Evolutionary conservation across 2,329 filamentous ascomycete genomes (phyloP).

Genomic region (Xylariaceae sp.): DNA sequence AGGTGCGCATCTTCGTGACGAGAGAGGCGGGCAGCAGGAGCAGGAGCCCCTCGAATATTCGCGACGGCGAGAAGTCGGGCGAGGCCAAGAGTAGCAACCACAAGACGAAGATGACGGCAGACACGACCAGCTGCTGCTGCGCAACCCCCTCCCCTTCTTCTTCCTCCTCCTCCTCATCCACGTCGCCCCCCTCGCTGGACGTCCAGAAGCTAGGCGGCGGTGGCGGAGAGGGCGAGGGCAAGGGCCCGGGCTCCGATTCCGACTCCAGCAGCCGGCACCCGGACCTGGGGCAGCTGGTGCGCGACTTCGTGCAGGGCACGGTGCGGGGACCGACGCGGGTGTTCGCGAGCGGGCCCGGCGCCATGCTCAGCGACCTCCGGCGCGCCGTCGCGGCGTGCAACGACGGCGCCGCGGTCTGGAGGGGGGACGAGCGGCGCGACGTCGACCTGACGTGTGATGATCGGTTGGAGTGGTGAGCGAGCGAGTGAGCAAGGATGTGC

Average conservation of each 20-base stretch:
- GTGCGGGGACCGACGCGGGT: constrained; percentile 44
- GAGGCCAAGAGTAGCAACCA: constrained; percentile 18
- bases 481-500: constrained; percentile 2
- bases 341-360: constrained; percentile 52
- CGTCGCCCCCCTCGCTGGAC: constrained; percentile 18
- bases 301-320: constrained; percentile 39
- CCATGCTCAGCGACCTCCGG: constrained; percentile 53
- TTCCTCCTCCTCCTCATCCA: constrained; percentile 12
- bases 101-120: constrained; percentile 12
- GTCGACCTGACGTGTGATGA: constrained; percentile 54
- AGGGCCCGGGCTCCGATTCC: too few species aligned
- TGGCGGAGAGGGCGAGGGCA: constrained; percentile 16
- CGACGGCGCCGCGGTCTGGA: constrained; percentile 46
- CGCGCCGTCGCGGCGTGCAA: constrained; percentile 46
- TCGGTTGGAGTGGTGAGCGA: constrained; percentile 42
- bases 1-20: constrained; percentile 53
- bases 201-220: constrained; percentile 22
- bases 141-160: constrained; percentile 10
- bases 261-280: too few species aligned
- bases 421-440: constrained; percentile 46
- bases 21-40: constrained; percentile 32
- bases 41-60: constrained; percentile 20
- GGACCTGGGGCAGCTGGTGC: constrained; percentile 38
- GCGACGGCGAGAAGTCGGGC: constrained; percentile 18
- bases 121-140: constrained; percentile 15